Conservation (phyloP, 2,329 filamentous ascomycete genomes). For the Neofusicoccum cordaticola region DNA sequence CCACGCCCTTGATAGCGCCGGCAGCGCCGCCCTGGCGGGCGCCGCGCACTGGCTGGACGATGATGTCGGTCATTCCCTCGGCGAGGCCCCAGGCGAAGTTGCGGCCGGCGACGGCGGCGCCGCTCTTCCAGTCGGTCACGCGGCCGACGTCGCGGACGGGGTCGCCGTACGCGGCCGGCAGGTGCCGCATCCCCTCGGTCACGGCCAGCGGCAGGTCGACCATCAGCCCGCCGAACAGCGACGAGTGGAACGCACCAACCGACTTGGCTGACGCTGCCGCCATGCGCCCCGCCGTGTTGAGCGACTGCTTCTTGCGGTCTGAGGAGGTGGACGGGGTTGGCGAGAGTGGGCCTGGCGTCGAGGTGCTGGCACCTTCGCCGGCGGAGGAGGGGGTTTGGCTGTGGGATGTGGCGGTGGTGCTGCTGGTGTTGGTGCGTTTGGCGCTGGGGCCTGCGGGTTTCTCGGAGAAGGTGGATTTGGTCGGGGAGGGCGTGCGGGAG, state of each 20-base stretch:
- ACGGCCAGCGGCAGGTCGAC: slow-evolving; percentile 39
- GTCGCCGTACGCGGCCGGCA: slow-evolving; percentile 24
- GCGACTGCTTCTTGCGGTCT: not conserved
- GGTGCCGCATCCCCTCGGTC: slow-evolving; percentile 35
- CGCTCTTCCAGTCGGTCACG: slow-evolving; percentile 35
- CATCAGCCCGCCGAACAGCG: slow-evolving; percentile 30
- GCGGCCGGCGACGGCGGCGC: slow-evolving; percentile 31
- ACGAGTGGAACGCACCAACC: slow-evolving; percentile 25
- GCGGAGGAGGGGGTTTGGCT: not conserved
- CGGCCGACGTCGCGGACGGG: slow-evolving; percentile 22
- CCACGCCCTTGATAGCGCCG: not conserved
- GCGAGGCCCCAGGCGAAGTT: slow-evolving; percentile 33
- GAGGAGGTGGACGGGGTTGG: not conserved
- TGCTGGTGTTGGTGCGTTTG: not conserved
- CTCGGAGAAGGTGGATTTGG: not conserved
- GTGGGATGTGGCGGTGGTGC: too few relatives aligned
- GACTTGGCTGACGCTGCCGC: slow-evolving; percentile 20
- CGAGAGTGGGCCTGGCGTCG: too few relatives aligned
- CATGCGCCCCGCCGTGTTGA: slow-evolving; percentile 11
- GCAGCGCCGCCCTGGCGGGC: slow-evolving; percentile 29
- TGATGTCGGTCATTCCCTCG: slow-evolving; percentile 31
- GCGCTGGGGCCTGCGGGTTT: not conserved
- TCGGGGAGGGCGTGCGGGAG: not conserved
- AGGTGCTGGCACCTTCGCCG: not conserved
- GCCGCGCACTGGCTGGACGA: slow-evolving; percentile 26